phyloP scores from a whole-genome alignment of 352 stramenopile species.

The Phytophthora cajani region DNA sequence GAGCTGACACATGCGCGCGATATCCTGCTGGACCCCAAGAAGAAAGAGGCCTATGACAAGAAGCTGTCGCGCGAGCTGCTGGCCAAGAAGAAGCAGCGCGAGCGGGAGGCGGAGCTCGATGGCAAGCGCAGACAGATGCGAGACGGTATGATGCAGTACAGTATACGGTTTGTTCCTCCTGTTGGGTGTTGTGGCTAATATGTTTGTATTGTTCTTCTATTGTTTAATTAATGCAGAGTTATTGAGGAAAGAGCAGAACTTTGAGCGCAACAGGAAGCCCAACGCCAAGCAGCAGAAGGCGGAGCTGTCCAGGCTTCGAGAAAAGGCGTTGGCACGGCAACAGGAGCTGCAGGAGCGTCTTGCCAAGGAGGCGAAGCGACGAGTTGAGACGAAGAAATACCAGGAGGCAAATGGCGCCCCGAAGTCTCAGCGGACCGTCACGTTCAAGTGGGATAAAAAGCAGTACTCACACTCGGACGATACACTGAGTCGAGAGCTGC shows the following conservation, averaged over 20 bases:
- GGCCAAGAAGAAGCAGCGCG: constrained; percentile 70
- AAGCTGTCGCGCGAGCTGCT: constrained; percentile 70
- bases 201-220: constrained; percentile 1
- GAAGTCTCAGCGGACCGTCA: constrained; percentile 80
- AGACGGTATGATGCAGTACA: constrained; percentile 44
- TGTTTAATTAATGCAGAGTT: constrained; percentile 48
- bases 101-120: constrained; percentile 67
- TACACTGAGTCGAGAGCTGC: constrained; percentile 64
- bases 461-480: constrained; percentile 79
- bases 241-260: constrained; percentile 62
- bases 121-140: constrained; percentile 66
- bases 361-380: constrained; percentile 47
- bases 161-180: background rate
- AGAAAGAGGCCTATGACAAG: constrained; percentile 87
- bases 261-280: constrained; percentile 47
- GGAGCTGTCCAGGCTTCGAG: constrained; percentile 63
- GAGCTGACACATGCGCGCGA: constrained; percentile 83
- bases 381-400: constrained; percentile 42
- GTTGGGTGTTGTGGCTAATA: background rate
- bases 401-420: constrained; percentile 28
- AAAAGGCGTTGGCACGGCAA: constrained; percentile 58
- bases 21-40: constrained; percentile 75
- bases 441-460: constrained; percentile 78
- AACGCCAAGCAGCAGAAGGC: constrained; percentile 39
- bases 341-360: constrained; percentile 62